Percentiles rank a stretch among this genome's conserved stretches.
These are phyloP conservation scores for Ascochyta viciae-villosae DNA, from an alignment of 2,329 filamentous ascomycete genomes.

Conservation along the genomic window DNA sequence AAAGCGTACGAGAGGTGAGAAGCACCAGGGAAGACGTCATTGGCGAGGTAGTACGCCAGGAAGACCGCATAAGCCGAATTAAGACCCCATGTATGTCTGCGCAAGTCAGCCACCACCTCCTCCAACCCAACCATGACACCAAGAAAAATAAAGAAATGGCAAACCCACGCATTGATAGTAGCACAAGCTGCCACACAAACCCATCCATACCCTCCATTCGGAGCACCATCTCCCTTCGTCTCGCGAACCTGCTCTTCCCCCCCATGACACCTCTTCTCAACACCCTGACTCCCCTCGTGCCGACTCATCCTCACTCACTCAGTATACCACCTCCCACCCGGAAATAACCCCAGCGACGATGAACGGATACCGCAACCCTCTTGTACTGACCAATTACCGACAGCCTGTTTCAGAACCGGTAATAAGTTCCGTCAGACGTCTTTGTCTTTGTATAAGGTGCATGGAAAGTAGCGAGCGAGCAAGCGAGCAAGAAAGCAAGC, in stretches of 20 bases:
- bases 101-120: constrained; percentile 14
- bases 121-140: not conserved
- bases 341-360: too few relatives aligned
- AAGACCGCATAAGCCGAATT: constrained; percentile 77
- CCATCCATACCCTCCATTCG: constrained; percentile 69
- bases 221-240: constrained; percentile 53
- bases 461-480: too few relatives aligned
- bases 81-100: constrained; percentile 75
- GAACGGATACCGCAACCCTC: too few relatives aligned
- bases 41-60: constrained; percentile 72
- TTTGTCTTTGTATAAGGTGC: too few relatives aligned
- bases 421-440: too few relatives aligned
- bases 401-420: too few relatives aligned
- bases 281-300: too few relatives aligned
- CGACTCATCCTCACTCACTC: too few relatives aligned
- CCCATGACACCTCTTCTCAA: not conserved
- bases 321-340: too few relatives aligned
- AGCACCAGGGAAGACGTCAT: constrained; percentile 67
- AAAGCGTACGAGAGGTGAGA: constrained; percentile 75
- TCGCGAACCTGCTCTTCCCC: not conserved
- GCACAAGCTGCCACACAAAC: constrained; percentile 55
- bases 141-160: not conserved
- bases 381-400: too few relatives aligned
- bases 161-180: constrained; percentile 45
- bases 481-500: too few relatives aligned